Conservation (phyloP, 2,329 filamentous ascomycete species). For the Hymenoscyphus fraxineus region DNA sequence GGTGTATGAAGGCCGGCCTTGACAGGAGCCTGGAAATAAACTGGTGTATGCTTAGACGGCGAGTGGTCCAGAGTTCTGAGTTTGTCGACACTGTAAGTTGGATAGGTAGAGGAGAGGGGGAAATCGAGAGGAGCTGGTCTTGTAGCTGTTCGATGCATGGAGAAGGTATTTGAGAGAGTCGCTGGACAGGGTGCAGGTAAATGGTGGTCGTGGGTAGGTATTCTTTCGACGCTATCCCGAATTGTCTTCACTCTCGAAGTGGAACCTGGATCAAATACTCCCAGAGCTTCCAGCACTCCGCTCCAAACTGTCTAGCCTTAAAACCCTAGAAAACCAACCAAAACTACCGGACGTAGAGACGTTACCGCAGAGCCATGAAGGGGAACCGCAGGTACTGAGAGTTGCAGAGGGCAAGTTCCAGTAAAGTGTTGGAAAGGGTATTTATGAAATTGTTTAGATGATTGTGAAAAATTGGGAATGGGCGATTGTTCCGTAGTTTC, state of each 20-base stretch:
- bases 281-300: constrained; percentile 23
- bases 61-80: constrained; percentile 22
- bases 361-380: constrained; percentile 28
- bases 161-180: constrained; percentile 13
- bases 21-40: constrained; percentile 27
- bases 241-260: not conserved
- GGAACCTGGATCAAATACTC: not conserved
- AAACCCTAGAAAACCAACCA: constrained; percentile 13
- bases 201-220: constrained; percentile 1
- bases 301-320: constrained; percentile 10
- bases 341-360: constrained; percentile 16
- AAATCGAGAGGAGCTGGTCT: constrained; percentile 32
- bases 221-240: not conserved
- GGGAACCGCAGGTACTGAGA: constrained; percentile 18
- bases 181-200: constrained; percentile 3
- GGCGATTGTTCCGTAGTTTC: not conserved
- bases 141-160: constrained; percentile 35
- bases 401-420: constrained; percentile 11
- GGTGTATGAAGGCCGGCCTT: constrained; percentile 47
- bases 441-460: not conserved
- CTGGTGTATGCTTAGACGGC: constrained; percentile 17
- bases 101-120: constrained; percentile 22
- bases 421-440: constrained; percentile 3
- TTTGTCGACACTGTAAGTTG: constrained; percentile 22
- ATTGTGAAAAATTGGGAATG: not conserved